Base-by-base conservation (phyloP, 768 basidiomycete genomes). In the Pulveroboletus sp. region DNA sequence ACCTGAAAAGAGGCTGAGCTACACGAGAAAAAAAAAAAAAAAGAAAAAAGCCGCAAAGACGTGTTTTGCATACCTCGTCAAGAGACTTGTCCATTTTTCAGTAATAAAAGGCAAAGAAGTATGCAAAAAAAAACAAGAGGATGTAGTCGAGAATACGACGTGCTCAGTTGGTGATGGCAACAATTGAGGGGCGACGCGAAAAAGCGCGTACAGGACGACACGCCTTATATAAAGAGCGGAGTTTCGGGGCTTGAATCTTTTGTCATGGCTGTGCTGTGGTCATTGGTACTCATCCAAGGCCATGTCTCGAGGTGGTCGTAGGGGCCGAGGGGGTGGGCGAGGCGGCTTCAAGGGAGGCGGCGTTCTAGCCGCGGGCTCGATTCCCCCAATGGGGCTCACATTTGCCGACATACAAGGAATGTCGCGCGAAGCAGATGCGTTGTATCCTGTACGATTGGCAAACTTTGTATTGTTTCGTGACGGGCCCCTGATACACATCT, bases 351-450 rank as follows among this genome's bases (percentile, higher is more conserved):
- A 80, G 17, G 79, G 81, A 26, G 71, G 66, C 12, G 62, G 68
- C 26, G 54, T 63, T 62, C 52, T 67, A 51, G 66, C 74, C 30
- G 69, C 71, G 39, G 56, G 68, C 27, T 58, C 58, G 17, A 66
- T 77, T 33, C 83, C 81, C 3, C 86, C 88, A 0, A 87, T 89
- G 82, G 89, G 90, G 17, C 76, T 92, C 28, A 82, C 84, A 6
- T 88, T 86, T 63, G 79, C 84, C 38, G 89, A 93, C 64, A 75
- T 93, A 45, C 86, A 89, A 64, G 76, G 80, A 43, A 69, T 91
- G 61, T 85, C 86, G 15, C 74, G 85, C 50, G 90, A 91, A 66
- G 84, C 76, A 49, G 84, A 85, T 36, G 82, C 82, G 27, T 70
- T 90, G 64, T 93, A 90, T 72, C 90, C 90, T 43, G 89, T 90